A percentile compares a stretch with the other conserved stretches of the same genome.
Evolutionary conservation across 768 basidiomycete species (phyloP).

Genomic region (Guyanaporus albipodus): DNA sequence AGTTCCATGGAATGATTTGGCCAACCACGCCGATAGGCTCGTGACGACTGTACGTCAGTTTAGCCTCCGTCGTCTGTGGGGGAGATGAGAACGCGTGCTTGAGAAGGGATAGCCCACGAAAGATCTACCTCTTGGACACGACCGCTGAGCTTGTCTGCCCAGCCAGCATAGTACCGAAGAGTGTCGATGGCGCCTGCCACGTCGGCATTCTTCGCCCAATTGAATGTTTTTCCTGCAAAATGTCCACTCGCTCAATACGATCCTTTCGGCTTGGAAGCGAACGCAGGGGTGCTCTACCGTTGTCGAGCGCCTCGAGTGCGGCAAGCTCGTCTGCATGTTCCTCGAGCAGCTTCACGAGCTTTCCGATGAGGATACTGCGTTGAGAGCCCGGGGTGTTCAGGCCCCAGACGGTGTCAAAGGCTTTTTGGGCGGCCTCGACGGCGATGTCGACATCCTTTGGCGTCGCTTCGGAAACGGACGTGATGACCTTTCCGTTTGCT

Average conservation of each 20-base stretch:
- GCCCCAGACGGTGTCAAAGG: slow-evolving; percentile 66
- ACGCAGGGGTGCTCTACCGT: slow-evolving; percentile 36
- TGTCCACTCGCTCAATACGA: not conserved
- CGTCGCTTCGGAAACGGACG: slow-evolving; percentile 52
- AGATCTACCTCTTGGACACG: slow-evolving; percentile 59
- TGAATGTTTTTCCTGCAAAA: slow-evolving; percentile 51
- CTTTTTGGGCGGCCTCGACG: slow-evolving; percentile 61
- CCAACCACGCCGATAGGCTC: slow-evolving; percentile 28
- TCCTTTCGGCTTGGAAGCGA: not conserved
- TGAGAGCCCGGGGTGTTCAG: slow-evolving; percentile 48
- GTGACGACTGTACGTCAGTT: slow-evolving; percentile 15
- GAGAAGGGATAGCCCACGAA: too few species aligned
- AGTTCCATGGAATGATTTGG: slow-evolving; percentile 69
- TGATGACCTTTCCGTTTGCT: slow-evolving; percentile 65
- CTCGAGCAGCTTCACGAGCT: slow-evolving; percentile 65
- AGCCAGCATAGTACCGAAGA: slow-evolving; percentile 81
- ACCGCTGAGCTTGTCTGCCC: slow-evolving; percentile 83
- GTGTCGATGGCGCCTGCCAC: slow-evolving; percentile 32
- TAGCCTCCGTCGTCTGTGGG: slow-evolving; percentile 26
- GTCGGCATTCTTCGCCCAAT: slow-evolving; percentile 46
- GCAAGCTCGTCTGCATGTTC: slow-evolving; percentile 58
- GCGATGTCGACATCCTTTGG: slow-evolving; percentile 73
- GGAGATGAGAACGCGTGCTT: not conserved
- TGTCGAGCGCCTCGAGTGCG: slow-evolving; percentile 71
- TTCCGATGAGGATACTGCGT: slow-evolving; percentile 54